Conservation (phyloP, 2,329 filamentous ascomycete genomes). For the Aspergillus nomiae region DNA sequence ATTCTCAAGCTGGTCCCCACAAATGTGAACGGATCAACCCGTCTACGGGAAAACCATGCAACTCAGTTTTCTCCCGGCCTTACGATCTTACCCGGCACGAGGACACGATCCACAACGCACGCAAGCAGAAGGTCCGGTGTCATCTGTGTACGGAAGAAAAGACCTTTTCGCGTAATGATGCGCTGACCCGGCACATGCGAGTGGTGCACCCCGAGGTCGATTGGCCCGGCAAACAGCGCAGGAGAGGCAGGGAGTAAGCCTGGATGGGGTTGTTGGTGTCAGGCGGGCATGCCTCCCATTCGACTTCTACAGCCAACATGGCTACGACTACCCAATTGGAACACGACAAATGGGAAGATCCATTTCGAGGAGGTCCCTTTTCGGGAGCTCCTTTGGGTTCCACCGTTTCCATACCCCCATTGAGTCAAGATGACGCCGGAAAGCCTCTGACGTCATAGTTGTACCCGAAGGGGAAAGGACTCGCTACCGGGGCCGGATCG, state of each 20-base stretch:
- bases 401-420: constrained; percentile 3
- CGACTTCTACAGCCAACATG: constrained; percentile 4
- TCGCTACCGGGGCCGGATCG: constrained; percentile 22
- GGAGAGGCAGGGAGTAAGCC: constrained; percentile 39
- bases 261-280: neutral
- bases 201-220: constrained; percentile 91
- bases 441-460: constrained; percentile 27
- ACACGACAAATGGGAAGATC: constrained; percentile 13
- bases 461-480: constrained; percentile 18
- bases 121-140: constrained; percentile 93
- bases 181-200: constrained; percentile 88
- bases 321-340: neutral
- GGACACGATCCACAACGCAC: constrained; percentile 93
- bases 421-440: constrained; percentile 21
- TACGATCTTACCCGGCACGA: constrained; percentile 97
- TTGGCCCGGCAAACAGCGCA: constrained; percentile 67
- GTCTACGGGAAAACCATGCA: constrained; percentile 91
- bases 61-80: constrained; percentile 88
- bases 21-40: constrained; percentile 92
- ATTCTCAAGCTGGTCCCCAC: constrained; percentile 90
- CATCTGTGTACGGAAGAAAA: constrained; percentile 94
- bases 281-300: constrained; percentile 5
- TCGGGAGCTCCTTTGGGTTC: neutral
- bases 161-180: constrained; percentile 94
- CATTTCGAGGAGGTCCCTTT: constrained; percentile 1